Base-by-base conservation (phyloP, 2,329 filamentous ascomycete species). In the Aspergillus glaucus region DNA sequence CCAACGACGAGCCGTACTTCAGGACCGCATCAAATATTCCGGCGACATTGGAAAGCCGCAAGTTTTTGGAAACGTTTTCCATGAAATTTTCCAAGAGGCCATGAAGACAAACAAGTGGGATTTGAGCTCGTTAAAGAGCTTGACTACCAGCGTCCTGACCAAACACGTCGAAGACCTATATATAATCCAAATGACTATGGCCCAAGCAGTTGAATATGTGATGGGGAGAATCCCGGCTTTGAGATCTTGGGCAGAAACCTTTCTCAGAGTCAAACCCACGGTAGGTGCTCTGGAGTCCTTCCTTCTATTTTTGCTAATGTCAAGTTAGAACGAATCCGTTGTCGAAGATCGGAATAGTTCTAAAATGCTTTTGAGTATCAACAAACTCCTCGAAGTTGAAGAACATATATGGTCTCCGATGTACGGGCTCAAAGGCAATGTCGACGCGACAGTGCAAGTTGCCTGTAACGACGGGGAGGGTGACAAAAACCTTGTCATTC, bases 381-480 rank as follows among this genome's bases (percentile, higher is more conserved):
- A 85, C 61, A 98, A 97, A 64, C 76, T 98, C 24, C 84, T 98
- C 12, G 93, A 97, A 63, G 88, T 98, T 8, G 93, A 98, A 66
- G 93, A 98, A 67, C 93, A 97, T 63, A 84, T 98, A 24, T 98
- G 93, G 93, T 97, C 92, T 6, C 93, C 93, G 0, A 92, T 90
- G 82, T 98, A 95, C 64, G 93, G 93, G 0, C 76, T 98, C 14
- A 98, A 98, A 67, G 93, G 93, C 26, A 98, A 97, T 59, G 93
- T 98, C 51, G 93, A 98, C 70, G 93, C 93, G 24, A 97, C 93
- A 0, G 87, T 98, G 1, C 88, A 98, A 71, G 86, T 93, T 14
- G 82, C 80, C 0, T 87, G 96, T 75, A 75, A 81, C 48, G 86
- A 95, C 49, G 80, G 82, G 22, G 73, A 79, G n/a, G 76, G 80